Base-by-base conservation (phyloP, 345 rosid species). In the Bruguiera sexangula region DNA sequence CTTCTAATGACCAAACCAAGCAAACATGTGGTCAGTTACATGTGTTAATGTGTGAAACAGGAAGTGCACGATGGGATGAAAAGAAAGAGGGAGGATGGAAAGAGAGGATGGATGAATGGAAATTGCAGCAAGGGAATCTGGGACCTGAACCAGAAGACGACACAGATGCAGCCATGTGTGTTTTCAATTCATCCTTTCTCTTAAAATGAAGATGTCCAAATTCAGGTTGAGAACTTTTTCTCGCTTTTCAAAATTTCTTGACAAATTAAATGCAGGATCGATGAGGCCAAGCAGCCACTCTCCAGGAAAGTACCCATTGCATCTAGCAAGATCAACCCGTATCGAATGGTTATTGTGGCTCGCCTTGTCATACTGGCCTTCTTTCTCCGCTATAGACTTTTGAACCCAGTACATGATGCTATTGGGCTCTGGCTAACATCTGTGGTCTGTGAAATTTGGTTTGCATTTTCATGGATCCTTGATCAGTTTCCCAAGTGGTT, bases 401-500 rank as follows among this genome's bases (percentile, higher is more conserved):
- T 87, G 88, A 88, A 95, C 69, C 99, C 99, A 0, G 97, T 87
- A 39, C 90, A 87, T 32, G 90, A 95, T 70, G 96, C 96, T 15
- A 73, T 89, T 57, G 96, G 96, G 21, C 90, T 95, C 66, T 95
- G 99, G 99, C 82, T 91, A 63, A 91, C 91, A 54, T 89, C 99
- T 74, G 84, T 91, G 34, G 82, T 86, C 69, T 94, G 97, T 75
- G 95, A 94, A 80, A 87, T 94, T 75, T 91, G 97, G 98, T 94
- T 94, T 56, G 98, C 98, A 2, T 62, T 94, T 67, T 94, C 98
- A 3, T 94, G 95, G 98, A 94, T 94, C 74, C 96, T 94, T 60
- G 98, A 94, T 85, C 96, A 94, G 89, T 94, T 91, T 75, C 98
- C 97, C 55, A 95, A 91, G 77, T 91, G 97, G 97, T 82, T 82